Conservation (phyloP, 805 yeast species). For the Candida tibetensis region DNA sequence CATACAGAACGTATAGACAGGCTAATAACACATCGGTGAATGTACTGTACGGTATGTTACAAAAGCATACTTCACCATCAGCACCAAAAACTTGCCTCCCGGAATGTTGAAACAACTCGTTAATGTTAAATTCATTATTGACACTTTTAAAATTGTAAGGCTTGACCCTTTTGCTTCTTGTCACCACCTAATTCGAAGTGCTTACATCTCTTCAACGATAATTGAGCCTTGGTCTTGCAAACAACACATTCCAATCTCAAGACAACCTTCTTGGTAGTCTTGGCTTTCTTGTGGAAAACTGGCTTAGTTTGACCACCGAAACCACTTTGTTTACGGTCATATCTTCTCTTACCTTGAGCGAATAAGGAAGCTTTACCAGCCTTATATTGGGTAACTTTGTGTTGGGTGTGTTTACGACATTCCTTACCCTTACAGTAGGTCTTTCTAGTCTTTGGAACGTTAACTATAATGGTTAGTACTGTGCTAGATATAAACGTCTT, state of each 20-base stretch:
- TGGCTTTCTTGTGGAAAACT: constrained; percentile 99
- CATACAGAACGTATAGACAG: not conserved
- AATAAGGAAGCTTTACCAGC: constrained; percentile 99
- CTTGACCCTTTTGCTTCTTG: constrained; percentile 99
- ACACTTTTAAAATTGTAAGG: constrained; percentile 83
- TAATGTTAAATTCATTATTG: not conserved
- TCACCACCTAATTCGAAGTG: constrained; percentile 99
- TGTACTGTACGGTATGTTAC: constrained; percentile 5
- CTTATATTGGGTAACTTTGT: constrained; percentile 99
- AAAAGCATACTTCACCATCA: constrained; percentile 3
- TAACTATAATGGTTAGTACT: constrained; percentile 60
- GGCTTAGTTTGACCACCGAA: constrained; percentile 99
- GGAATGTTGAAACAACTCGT: not conserved
- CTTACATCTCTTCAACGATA: constrained; percentile 98
- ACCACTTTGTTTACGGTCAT: constrained; percentile 99
- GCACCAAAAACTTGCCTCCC: not conserved
- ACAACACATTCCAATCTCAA: constrained; percentile 97
- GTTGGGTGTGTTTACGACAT: constrained; percentile 99
- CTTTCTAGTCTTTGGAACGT: constrained; percentile 99
- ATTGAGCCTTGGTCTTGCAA: constrained; percentile 98
- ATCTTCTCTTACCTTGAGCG: constrained; percentile 99
- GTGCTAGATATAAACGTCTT: not conserved
- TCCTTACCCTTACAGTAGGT: constrained; percentile 99
- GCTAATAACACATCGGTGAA: not conserved
- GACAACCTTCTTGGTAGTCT: constrained; percentile 99